Evolutionary conservation across 2,329 filamentous ascomycete species (phyloP).

Genomic region (Penicillium sp.): DNA sequence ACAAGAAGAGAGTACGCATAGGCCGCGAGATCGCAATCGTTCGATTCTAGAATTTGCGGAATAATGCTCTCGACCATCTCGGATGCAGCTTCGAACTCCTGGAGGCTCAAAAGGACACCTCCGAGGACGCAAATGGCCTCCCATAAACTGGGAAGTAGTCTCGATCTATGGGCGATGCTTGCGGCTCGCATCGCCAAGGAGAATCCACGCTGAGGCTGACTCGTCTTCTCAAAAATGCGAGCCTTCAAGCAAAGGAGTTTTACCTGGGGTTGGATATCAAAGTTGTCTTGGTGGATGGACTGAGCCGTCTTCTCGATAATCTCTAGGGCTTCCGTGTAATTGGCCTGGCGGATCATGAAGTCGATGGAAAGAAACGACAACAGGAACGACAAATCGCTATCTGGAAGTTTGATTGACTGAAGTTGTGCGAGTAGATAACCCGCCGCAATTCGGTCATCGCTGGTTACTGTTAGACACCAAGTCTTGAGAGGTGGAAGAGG

Average conservation of each 20-base stretch:
- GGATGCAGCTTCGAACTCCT: conserved; percentile 71
- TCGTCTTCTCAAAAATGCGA: conserved; percentile 69
- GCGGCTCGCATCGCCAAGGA: conserved; percentile 77
- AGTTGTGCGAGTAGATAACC: conserved; percentile 63
- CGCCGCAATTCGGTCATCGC: conserved; percentile 62
- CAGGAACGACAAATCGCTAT: conserved; percentile 65
- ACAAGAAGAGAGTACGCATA: conserved; percentile 72
- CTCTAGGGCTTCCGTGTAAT: conserved; percentile 59
- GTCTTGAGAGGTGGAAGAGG: neutral
- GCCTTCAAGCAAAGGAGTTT: conserved; percentile 75
- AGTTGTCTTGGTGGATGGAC: conserved; percentile 58
- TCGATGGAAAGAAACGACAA: conserved; percentile 66
- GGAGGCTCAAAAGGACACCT: conserved; percentile 70
- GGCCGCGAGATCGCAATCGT: conserved; percentile 66
- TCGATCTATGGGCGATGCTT: conserved; percentile 71
- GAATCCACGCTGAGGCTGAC: conserved; percentile 75
- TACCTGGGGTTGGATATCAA: conserved; percentile 71
- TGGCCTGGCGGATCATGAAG: conserved; percentile 58
- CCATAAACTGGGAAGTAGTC: conserved; percentile 73
- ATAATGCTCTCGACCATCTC: conserved; percentile 71
- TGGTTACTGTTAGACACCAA: conserved; percentile 35
- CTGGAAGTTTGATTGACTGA: conserved; percentile 55
- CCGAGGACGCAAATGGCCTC: conserved; percentile 70
- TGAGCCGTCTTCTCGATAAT: conserved; percentile 59
- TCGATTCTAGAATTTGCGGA: conserved; percentile 76